A percentile compares a stretch with the other conserved stretches of the same genome.
Conservation (phyloP, 2,329 filamentous ascomycete species). For the Hypoxylon sp. region DNA sequence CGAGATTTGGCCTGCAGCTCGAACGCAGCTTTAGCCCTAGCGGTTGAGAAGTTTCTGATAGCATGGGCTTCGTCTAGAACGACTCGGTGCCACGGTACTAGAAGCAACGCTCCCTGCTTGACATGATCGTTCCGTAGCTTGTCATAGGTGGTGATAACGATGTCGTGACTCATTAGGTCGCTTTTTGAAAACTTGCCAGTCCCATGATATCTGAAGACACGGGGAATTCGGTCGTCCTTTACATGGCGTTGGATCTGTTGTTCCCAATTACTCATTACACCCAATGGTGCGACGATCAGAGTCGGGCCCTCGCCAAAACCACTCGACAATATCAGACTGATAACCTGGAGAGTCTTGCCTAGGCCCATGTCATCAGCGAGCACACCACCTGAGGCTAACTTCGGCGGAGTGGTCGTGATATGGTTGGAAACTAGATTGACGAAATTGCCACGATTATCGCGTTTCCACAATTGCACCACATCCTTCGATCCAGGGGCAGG, state of each 20-base stretch:
- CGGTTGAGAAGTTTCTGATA: slow-evolving; percentile 83
- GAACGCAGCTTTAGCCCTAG: slow-evolving; percentile 77
- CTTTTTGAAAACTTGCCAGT: slow-evolving; percentile 59
- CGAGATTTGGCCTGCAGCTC: slow-evolving; percentile 77
- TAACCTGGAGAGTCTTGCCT: slow-evolving; percentile 89
- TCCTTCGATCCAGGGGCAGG: slow-evolving; percentile 72
- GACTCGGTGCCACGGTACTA: slow-evolving; percentile 80
- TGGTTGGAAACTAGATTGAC: slow-evolving; percentile 81
- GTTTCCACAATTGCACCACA: slow-evolving; percentile 84
- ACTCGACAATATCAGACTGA: slow-evolving; percentile 78
- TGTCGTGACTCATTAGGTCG: slow-evolving; percentile 76
- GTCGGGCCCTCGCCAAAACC: slow-evolving; percentile 72
- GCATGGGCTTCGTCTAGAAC: slow-evolving; percentile 88
- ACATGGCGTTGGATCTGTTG: slow-evolving; percentile 83
- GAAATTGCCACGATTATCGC: slow-evolving; percentile 62
- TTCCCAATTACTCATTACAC: slow-evolving; percentile 92
- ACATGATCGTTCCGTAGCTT: slow-evolving; percentile 78
- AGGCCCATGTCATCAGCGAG: slow-evolving; percentile 94
- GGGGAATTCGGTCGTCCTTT: slow-evolving; percentile 71
- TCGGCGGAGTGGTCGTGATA: slow-evolving; percentile 69
- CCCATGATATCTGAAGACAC: slow-evolving; percentile 81
- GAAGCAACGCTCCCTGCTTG: slow-evolving; percentile 61
- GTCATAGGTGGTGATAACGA: slow-evolving; percentile 89
- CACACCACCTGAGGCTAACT: slow-evolving; percentile 83
- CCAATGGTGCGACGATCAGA: slow-evolving; percentile 84